Percentiles rank a stretch among this genome's conserved stretches.
These are phyloP conservation scores for Boletales sp. DNA, from an alignment of 768 basidiomycete genomes.

Conservation along the genomic window DNA sequence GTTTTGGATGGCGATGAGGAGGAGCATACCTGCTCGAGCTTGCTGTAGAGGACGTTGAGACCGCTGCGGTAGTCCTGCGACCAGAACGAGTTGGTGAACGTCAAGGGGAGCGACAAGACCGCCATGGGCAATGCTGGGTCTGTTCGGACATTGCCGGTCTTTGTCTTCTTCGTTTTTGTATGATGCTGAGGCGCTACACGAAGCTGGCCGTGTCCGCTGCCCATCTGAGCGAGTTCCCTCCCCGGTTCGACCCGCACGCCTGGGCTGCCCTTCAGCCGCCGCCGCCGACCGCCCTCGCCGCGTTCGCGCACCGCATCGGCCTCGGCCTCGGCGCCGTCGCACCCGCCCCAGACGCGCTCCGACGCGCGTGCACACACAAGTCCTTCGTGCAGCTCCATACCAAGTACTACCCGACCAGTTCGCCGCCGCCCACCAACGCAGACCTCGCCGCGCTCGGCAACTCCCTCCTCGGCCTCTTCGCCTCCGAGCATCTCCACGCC, in stretches of 20 bases:
- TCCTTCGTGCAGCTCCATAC: constrained; percentile 58
- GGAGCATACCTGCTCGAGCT: constrained; percentile 69
- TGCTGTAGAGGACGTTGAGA: constrained; percentile 69
- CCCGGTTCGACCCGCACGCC: constrained; percentile 60
- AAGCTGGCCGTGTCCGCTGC: constrained; percentile 55
- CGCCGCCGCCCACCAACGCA: constrained; percentile 63
- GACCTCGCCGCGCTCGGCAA: constrained; percentile 79
- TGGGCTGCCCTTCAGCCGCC: constrained; percentile 75
- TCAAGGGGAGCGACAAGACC: constrained; percentile 82
- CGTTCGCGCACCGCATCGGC: constrained; percentile 76
- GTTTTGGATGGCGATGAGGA: background rate
- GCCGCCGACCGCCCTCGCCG: constrained; percentile 64
- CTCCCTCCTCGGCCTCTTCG: constrained; percentile 85
- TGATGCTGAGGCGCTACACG: constrained; percentile 46
- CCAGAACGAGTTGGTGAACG: constrained; percentile 94
- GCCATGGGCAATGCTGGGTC: constrained; percentile 54
- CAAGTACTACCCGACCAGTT: constrained; percentile 53
- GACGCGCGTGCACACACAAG: constrained; percentile 78
- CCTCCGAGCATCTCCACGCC: constrained; percentile 75
- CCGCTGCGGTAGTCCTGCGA: constrained; percentile 85
- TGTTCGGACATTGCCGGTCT: constrained; percentile 29
- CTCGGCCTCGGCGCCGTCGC: constrained; percentile 66
- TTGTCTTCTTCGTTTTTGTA: constrained; percentile 31
- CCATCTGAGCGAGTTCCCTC: constrained; percentile 56
- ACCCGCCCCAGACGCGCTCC: constrained; percentile 49